Evolutionary conservation across 2,329 filamentous ascomycete genomes (phyloP).

Genomic region (Cercospora nicotianae): DNA sequence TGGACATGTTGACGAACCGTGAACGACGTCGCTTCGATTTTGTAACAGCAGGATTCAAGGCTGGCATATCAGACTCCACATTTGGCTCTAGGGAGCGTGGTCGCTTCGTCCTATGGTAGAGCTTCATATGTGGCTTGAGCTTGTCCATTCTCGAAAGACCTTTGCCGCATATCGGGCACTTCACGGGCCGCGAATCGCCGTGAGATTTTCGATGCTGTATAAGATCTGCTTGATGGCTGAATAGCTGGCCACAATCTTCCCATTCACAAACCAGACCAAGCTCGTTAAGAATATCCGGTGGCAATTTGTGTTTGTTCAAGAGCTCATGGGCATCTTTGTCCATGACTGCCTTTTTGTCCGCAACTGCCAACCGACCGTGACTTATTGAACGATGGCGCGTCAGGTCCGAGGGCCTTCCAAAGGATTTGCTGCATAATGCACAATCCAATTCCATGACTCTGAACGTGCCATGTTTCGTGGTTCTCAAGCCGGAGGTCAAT

Average conservation of each 20-base stretch:
- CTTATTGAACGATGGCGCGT: background rate
- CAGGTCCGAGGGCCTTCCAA: background rate
- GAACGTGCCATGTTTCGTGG: background rate
- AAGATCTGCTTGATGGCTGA: background rate
- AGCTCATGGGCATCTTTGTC: background rate
- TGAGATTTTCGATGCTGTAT: background rate
- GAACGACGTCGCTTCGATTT: background rate
- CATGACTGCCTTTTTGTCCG: background rate
- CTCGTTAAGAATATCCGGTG: background rate
- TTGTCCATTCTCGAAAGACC: conserved; percentile 8
- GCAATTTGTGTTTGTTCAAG: background rate
- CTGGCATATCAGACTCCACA: background rate
- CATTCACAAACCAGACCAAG: background rate
- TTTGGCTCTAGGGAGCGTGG: background rate
- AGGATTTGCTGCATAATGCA: background rate
- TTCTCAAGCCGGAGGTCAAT: background rate
- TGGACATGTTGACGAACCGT: background rate
- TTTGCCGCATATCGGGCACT: conserved; percentile 8
- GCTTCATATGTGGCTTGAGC: background rate
- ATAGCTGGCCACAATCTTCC: background rate
- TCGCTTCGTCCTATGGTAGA: background rate
- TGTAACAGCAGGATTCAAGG: background rate
- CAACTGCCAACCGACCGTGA: background rate
- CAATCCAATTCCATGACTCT: background rate
- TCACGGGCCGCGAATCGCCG: background rate